These are phyloP conservation scores for Leccinellum albellum DNA, from an alignment of 768 basidiomycete genomes.

Conservation along the genomic window DNA sequence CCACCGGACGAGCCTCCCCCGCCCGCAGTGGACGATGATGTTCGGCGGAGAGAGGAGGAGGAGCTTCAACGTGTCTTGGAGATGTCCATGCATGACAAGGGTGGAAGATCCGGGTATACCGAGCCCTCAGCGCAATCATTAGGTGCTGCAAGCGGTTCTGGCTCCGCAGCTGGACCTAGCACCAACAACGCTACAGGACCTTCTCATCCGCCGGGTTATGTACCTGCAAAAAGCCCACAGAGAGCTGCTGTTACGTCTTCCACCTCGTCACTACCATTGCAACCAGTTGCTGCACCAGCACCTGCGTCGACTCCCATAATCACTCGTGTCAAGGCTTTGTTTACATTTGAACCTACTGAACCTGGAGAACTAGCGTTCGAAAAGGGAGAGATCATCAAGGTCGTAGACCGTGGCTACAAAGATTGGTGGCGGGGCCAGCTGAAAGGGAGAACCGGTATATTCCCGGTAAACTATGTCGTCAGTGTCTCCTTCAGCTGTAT, in stretches of 20 bases:
- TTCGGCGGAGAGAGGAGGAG: slow-evolving; percentile 84
- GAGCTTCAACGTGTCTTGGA: slow-evolving; percentile 91
- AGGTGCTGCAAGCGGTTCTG: slow-evolving; percentile 35
- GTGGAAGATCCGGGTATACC: slow-evolving; percentile 62
- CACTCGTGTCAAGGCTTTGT: slow-evolving; percentile 84
- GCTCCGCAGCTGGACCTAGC: slow-evolving; percentile 22
- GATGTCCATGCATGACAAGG: slow-evolving; percentile 89
- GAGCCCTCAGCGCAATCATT: slow-evolving; percentile 38
- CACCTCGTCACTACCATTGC: slow-evolving; percentile 25
- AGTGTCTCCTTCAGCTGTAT: slow-evolving; percentile 26
- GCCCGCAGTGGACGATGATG: slow-evolving; percentile 71
- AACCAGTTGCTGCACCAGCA: slow-evolving; percentile 14
- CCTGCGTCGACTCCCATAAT: slow-evolving; percentile 42
- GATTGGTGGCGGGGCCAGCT: slow-evolving; percentile 98
- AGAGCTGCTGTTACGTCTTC: slow-evolving; percentile 22
- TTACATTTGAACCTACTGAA: slow-evolving; percentile 84
- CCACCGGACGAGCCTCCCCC: slow-evolving; percentile 59
- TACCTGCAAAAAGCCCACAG: slow-evolving; percentile 52
- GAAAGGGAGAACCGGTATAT: slow-evolving; percentile 88
- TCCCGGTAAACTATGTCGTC: slow-evolving; percentile 96
- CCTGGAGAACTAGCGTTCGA: slow-evolving; percentile 89
- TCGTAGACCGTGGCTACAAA: slow-evolving; percentile 88
- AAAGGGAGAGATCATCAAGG: slow-evolving; percentile 91
- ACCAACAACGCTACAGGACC: slow-evolving; percentile 23
- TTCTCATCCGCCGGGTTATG: slow-evolving; percentile 51